These are phyloP conservation scores for Aquilaria yunnanensis DNA, from an alignment of 345 rosid genomes.

Conservation along the genomic window DNA sequence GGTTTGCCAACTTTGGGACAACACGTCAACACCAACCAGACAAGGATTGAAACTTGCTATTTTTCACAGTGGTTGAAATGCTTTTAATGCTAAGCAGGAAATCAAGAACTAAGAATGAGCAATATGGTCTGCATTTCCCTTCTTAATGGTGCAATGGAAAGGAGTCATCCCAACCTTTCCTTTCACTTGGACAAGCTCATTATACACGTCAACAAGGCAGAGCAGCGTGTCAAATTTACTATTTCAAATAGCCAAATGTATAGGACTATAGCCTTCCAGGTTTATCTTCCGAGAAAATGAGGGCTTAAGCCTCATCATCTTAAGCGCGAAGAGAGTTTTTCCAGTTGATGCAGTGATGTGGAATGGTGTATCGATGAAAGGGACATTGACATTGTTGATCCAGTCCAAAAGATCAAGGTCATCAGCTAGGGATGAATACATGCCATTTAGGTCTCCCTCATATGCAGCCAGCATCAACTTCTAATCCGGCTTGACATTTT, in stretches of 20 bases:
- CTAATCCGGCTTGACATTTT: neutral
- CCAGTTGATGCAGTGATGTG: slow-evolving; percentile 25
- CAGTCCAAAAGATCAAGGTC: slow-evolving; percentile 18
- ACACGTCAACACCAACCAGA: too few relatives aligned
- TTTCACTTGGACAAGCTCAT: neutral
- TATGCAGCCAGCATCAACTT: slow-evolving; percentile 12
- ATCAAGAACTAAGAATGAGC: too few relatives aligned
- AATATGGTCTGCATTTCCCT: slow-evolving; percentile 7
- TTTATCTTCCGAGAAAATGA: slow-evolving; percentile 25
- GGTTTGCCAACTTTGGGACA: too few relatives aligned
- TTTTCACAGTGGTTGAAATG: too few relatives aligned
- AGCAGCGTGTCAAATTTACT: too few relatives aligned
- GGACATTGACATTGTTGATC: slow-evolving; percentile 4
- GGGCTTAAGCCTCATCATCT: slow-evolving; percentile 20
- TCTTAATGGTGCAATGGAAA: slow-evolving; percentile 11
- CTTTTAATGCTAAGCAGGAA: too few relatives aligned
- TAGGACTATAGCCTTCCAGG: slow-evolving; percentile 18
- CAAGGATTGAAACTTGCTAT: too few relatives aligned
- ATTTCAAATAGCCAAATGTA: slow-evolving; percentile 24
- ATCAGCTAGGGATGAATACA: slow-evolving; percentile 10
- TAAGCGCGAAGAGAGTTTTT: slow-evolving; percentile 22
- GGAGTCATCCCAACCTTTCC: slow-evolving; percentile 29
- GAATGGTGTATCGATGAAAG: slow-evolving; percentile 27
- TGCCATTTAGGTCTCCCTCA: slow-evolving; percentile 14
- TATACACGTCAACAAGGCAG: too few relatives aligned